These are phyloP conservation scores for Globisporangium paroecandrum DNA, from an alignment of 352 stramenopile genomes.

Conservation along the genomic window DNA sequence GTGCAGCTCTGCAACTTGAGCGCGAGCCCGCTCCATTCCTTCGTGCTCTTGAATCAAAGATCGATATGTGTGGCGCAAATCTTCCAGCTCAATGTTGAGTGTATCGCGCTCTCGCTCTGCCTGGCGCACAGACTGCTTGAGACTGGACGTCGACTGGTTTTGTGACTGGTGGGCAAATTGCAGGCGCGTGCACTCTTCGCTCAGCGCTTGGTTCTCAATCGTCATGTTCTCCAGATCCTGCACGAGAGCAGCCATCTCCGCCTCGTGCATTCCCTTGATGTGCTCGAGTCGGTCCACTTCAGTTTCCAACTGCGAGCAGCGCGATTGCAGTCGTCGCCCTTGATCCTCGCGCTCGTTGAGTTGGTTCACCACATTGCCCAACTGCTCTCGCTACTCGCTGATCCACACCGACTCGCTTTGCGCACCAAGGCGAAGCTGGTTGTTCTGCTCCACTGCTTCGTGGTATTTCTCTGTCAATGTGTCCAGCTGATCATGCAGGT, in stretches of 20 bases:
- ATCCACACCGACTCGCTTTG: slow-evolving; percentile 31
- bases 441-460: slow-evolving; percentile 48
- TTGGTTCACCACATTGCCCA: slow-evolving; percentile 53
- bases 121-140: slow-evolving; percentile 59
- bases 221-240: slow-evolving; percentile 89
- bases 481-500: slow-evolving; percentile 66
- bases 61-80: slow-evolving; percentile 70
- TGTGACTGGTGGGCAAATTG: slow-evolving; percentile 51
- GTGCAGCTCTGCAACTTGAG: slow-evolving; percentile 47
- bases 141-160: slow-evolving; percentile 43
- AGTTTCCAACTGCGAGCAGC: slow-evolving; percentile 42
- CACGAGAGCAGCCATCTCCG: slow-evolving; percentile 55
- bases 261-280: slow-evolving; percentile 61
- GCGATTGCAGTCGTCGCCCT: slow-evolving; percentile 34
- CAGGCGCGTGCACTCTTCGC: slow-evolving; percentile 67
- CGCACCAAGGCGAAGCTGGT: slow-evolving; percentile 34
- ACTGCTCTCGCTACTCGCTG: slow-evolving; percentile 52
- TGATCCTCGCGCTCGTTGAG: slow-evolving; percentile 54
- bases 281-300: slow-evolving; percentile 57
- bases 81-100: slow-evolving; percentile 72
- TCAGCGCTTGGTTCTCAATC: slow-evolving; percentile 83
- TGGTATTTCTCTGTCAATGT: slow-evolving; percentile 67
- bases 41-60: slow-evolving; percentile 72
- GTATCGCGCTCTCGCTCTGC: slow-evolving; percentile 66
- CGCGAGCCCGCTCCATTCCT: slow-evolving; percentile 52